Conservation (phyloP, 2,329 filamentous ascomycete species). For the Beauveria sp. region DNA sequence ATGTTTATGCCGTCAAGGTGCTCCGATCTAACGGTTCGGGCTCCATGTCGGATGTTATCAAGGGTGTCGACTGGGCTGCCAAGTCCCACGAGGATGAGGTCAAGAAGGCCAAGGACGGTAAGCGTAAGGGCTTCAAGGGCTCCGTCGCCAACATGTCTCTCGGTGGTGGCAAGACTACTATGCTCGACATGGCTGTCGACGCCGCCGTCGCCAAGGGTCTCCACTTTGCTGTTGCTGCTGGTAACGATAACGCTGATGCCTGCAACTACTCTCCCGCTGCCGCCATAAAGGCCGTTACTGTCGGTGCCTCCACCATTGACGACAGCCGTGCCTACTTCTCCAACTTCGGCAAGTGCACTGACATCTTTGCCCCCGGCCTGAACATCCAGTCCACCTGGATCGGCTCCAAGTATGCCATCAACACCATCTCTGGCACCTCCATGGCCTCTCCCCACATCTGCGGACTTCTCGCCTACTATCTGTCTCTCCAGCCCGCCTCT, state of each 20-base stretch:
- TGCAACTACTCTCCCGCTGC: conserved; percentile 99
- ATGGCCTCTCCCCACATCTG: conserved; percentile 98
- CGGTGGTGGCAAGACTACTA: conserved; percentile 90
- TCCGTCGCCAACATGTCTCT: conserved; percentile 99
- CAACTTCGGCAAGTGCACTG: conserved; percentile 99
- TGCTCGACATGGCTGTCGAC: conserved; percentile 87
- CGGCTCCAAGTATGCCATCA: conserved; percentile 88
- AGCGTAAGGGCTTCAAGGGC: conserved; percentile 97
- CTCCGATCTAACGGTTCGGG: conserved; percentile 95
- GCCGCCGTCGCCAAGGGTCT: conserved; percentile 86
- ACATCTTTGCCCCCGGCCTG: conserved; percentile 95
- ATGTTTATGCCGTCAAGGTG: conserved; percentile 96
- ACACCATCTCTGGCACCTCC: conserved; percentile 98
- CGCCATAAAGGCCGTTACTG: conserved; percentile 84
- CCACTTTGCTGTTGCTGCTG: conserved; percentile 96
- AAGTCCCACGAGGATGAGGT: conserved; percentile 69
- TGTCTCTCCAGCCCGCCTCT: conserved; percentile 84
- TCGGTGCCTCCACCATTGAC: conserved; percentile 86
- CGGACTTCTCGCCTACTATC: conserved; percentile 94
- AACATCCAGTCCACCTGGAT: conserved; percentile 99
- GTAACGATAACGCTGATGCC: conserved; percentile 97
- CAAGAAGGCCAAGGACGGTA: conserved; percentile 72
- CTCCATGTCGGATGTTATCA: conserved; percentile 97
- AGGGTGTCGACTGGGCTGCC: conserved; percentile 94
- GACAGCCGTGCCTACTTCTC: conserved; percentile 99